Percentiles rank a stretch among this genome's conserved stretches.
These are phyloP conservation scores for Tuber aestivum DNA, from an alignment of 495 filamentous ascomycete genomes.

Conservation along the genomic window DNA sequence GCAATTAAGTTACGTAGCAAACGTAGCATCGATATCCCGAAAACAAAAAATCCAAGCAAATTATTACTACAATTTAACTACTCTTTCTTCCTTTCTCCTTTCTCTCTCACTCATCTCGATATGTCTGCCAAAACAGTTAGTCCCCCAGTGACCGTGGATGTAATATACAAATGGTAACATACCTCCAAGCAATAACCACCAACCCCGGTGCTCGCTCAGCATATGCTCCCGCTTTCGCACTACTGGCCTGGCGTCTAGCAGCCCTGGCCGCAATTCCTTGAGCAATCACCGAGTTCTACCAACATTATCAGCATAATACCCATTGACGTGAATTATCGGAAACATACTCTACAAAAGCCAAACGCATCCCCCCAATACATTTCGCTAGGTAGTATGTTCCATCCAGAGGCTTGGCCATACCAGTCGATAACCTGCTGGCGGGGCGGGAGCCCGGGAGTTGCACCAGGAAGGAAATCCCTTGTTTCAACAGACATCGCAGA, in stretches of 20 bases:
- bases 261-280: conserved; percentile 88
- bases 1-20: neutral
- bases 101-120: conserved; percentile 35
- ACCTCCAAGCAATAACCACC: conserved; percentile 68
- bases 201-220: conserved; percentile 58
- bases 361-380: conserved; percentile 64
- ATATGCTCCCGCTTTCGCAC: conserved; percentile 68
- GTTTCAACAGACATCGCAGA: conserved; percentile 43
- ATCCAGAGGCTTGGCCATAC: conserved; percentile 69
- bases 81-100: conserved; percentile 36
- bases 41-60: neutral
- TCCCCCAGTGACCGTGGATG: neutral
- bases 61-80: conserved; percentile 50
- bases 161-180: neutral
- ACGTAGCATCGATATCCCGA: neutral
- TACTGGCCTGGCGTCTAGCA: conserved; percentile 83
- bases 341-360: conserved; percentile 49
- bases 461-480: conserved; percentile 55
- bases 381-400: conserved; percentile 54
- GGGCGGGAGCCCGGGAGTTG: conserved; percentile 66
- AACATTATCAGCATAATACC: conserved; percentile 41
- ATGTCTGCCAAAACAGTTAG: conserved; percentile 8
- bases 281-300: conserved; percentile 65
- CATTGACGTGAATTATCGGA: neutral
- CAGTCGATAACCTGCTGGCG: conserved; percentile 64